Evolutionary conservation across 2,329 filamentous ascomycete genomes (phyloP).

Genomic region (Fusarium burgessii): DNA sequence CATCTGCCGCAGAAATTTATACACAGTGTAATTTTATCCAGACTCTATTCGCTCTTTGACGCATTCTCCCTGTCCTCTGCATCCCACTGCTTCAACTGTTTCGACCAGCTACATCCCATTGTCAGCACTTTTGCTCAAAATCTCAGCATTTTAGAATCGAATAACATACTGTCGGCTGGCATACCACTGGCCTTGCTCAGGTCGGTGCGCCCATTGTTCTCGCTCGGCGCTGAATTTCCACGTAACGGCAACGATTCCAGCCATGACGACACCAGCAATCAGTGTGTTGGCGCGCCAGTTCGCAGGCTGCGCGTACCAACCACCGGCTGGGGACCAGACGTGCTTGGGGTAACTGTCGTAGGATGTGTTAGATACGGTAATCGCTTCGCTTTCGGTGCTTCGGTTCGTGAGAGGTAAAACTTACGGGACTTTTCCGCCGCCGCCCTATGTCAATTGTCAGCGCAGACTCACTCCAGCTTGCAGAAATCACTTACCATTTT

Average conservation of each 20-base stretch:
- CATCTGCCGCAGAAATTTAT: slow-evolving; percentile 41
- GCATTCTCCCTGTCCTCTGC: slow-evolving; percentile 55
- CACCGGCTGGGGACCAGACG: slow-evolving; percentile 98
- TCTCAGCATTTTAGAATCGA: not conserved
- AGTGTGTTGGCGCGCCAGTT: slow-evolving; percentile 97
- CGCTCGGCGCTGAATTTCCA: slow-evolving; percentile 81
- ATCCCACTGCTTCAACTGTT: slow-evolving; percentile 59
- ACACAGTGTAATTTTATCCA: slow-evolving; percentile 36
- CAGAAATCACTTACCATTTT: slow-evolving; percentile 65
- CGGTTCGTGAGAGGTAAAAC: slow-evolving; percentile 47
- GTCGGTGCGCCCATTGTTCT: slow-evolving; percentile 80
- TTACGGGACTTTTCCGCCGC: slow-evolving; percentile 76
- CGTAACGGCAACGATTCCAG: slow-evolving; percentile 74
- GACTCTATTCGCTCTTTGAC: slow-evolving; percentile 45
- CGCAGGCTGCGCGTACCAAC: slow-evolving; percentile 93
- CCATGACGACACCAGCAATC: slow-evolving; percentile 75
- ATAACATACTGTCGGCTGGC: slow-evolving; percentile 82
- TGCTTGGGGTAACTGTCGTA: slow-evolving; percentile 88
- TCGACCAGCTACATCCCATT: slow-evolving; percentile 56
- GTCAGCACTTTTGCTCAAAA: slow-evolving; percentile 36
- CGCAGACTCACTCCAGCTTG: not conserved
- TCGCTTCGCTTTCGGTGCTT: slow-evolving; percentile 23
- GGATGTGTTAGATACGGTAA: slow-evolving; percentile 25
- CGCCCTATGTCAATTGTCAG: slow-evolving; percentile 70
- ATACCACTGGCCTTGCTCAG: slow-evolving; percentile 81